phyloP scores from a whole-genome alignment of 352 stramenopile genomes.

The Elongisporangium senticosum region DNA sequence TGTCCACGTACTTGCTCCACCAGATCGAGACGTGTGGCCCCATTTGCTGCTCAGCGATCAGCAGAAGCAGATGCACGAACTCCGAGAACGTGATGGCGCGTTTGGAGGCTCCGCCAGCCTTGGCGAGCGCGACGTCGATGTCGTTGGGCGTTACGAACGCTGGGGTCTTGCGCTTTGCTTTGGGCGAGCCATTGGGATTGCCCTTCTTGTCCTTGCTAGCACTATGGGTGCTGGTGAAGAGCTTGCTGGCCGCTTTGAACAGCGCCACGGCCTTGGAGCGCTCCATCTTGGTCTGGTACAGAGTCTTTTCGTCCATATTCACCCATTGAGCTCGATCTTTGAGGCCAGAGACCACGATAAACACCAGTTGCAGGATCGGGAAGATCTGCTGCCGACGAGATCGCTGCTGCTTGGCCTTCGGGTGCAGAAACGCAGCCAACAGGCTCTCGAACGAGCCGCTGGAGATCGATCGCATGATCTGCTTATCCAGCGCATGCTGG shows the following conservation, averaged over 20 bases:
- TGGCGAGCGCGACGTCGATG: conserved; percentile 58
- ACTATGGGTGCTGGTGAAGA: conserved; percentile 2
- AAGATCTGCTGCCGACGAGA: conserved; percentile 11
- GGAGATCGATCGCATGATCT: background rate
- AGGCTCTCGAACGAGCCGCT: conserved; percentile 4
- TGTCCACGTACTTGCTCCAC: conserved; percentile 40
- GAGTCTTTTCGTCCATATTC: conserved; percentile 26
- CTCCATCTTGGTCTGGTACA: conserved; percentile 42
- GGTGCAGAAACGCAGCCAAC: conserved; percentile 4
- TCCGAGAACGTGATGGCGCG: conserved; percentile 35
- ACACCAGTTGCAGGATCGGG: conserved; percentile 40
- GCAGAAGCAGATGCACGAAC: conserved; percentile 27
- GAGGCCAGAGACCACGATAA: conserved; percentile 32
- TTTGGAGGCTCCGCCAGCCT: conserved; percentile 39
- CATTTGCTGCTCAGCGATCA: conserved; percentile 30
- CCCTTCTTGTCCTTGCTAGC: background rate
- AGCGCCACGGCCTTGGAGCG: conserved; percentile 42
- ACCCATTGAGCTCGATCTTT: conserved; percentile 29
- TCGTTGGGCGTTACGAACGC: conserved; percentile 41
- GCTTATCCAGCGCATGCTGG: background rate
- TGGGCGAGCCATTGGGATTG: conserved; percentile 2
- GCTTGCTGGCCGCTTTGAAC: conserved; percentile 38
- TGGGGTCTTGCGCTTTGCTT: conserved; percentile 11
- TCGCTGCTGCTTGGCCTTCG: background rate
- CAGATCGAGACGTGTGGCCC: conserved; percentile 17